These are phyloP conservation scores for Tuber calosporum DNA, from an alignment of 495 filamentous ascomycete genomes.

Conservation along the genomic window DNA sequence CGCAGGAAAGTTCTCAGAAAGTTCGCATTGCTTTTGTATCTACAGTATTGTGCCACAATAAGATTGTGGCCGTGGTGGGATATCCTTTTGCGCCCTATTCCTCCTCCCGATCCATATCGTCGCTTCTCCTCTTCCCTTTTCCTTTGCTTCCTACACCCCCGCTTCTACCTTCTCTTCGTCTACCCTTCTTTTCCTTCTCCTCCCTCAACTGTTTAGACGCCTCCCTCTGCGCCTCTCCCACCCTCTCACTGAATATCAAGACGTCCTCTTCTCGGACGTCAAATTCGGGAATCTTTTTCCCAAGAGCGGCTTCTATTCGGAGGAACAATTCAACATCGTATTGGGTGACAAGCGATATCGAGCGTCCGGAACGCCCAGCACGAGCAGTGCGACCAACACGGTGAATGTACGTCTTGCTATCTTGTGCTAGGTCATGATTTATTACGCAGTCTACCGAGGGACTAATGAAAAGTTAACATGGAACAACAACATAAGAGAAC, in stretches of 20 bases:
- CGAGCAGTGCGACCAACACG: constrained; percentile 88
- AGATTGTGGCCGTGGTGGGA: neutral
- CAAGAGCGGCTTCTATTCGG: constrained; percentile 75
- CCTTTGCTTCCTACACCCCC: constrained; percentile 31
- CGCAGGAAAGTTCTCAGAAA: neutral
- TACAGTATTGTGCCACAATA: neutral
- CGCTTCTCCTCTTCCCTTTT: constrained; percentile 36
- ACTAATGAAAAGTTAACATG: constrained; percentile 9
- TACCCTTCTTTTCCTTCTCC: constrained; percentile 67
- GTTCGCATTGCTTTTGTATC: neutral
- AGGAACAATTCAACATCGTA: constrained; percentile 86
- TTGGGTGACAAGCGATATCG: constrained; percentile 75
- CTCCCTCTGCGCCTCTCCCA: constrained; percentile 75
- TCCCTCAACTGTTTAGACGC: constrained; percentile 78
- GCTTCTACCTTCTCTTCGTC: constrained; percentile 45
- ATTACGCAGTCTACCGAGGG: constrained; percentile 82
- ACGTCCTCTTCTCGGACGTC: constrained; percentile 70
- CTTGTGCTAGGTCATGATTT: constrained; percentile 63
- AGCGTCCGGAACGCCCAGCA: constrained; percentile 78
- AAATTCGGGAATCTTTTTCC: constrained; percentile 65
- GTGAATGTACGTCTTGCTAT: constrained; percentile 87
- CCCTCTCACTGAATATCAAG: constrained; percentile 70
- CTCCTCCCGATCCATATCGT: constrained; percentile 40
- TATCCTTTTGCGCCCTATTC: constrained; percentile 17
- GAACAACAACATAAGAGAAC: neutral